Conservation (phyloP, 441 rosid species). For the Melastoma candidum region DNA sequence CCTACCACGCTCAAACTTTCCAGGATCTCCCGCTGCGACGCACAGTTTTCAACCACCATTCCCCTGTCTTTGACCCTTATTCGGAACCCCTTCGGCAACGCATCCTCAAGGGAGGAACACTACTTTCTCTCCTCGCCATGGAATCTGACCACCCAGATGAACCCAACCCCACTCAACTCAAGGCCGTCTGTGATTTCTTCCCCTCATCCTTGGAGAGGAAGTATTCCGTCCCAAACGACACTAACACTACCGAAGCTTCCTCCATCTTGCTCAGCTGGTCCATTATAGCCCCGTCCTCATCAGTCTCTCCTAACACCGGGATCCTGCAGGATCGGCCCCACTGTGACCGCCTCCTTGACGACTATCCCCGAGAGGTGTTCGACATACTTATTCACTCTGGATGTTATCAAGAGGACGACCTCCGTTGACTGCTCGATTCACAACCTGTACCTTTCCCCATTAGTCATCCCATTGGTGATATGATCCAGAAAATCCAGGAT, state of each 20-base stretch:
- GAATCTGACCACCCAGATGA: constrained; percentile 8
- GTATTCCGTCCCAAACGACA: not conserved
- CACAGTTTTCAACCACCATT: constrained; percentile 1
- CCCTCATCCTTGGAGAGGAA: constrained; percentile 1
- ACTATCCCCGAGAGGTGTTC: not conserved
- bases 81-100: too few species aligned
- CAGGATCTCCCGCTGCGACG: not conserved
- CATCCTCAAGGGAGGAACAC: not conserved
- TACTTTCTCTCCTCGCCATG: constrained; percentile 2
- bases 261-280: not conserved
- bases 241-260: not conserved
- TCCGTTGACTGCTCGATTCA: not conserved
- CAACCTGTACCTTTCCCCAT: not conserved
- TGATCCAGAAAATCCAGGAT: too few species aligned
- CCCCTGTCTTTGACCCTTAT: too few species aligned
- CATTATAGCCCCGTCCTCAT: too few species aligned
- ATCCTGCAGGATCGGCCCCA: not conserved
- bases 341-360: not conserved
- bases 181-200: not conserved
- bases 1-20: too few species aligned
- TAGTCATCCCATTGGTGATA: not conserved
- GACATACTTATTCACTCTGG: not conserved
- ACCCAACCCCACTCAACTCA: not conserved
- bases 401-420: not conserved
- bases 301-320: not conserved